Evolutionary conservation across 2,329 filamentous ascomycete species (phyloP).

Genomic region (Hymenoscyphus occultus): DNA sequence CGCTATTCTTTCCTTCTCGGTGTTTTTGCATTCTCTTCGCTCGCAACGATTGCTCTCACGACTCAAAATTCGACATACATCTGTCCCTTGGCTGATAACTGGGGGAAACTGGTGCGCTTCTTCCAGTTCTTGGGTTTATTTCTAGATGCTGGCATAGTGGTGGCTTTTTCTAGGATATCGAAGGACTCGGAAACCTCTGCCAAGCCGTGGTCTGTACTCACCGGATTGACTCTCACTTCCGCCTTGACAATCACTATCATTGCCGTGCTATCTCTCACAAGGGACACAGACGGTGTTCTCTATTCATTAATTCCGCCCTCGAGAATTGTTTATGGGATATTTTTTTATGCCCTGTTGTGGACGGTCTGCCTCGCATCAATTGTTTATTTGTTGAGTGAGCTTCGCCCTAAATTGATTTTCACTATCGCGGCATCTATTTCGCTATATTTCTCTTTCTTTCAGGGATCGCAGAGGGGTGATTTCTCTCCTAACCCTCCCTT

Average conservation of each 20-base stretch:
- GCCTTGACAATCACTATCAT: conserved; percentile 7
- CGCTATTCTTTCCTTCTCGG: conserved; percentile 9
- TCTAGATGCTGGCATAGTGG: conserved; percentile 16
- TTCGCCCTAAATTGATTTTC: conserved; percentile 13
- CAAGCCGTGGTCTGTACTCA: conserved; percentile 12
- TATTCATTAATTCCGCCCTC: conserved; percentile 13
- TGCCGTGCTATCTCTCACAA: conserved; percentile 8
- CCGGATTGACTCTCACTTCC: conserved; percentile 12
- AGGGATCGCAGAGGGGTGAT: background rate
- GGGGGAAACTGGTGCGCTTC: conserved; percentile 5
- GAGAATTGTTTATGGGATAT: conserved; percentile 4
- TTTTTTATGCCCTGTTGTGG: conserved; percentile 13
- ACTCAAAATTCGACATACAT: conserved; percentile 17
- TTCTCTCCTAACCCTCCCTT: conserved; percentile 5
- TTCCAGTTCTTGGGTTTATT: conserved; percentile 14
- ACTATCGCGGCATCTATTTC: conserved; percentile 9
- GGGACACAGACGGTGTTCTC: conserved; percentile 10
- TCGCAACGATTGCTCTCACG: conserved; percentile 8
- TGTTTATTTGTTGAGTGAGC: conserved; percentile 14
- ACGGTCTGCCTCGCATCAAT: conserved; percentile 13
- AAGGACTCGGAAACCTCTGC: conserved; percentile 9
- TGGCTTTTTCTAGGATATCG: conserved; percentile 11
- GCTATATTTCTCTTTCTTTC: conserved; percentile 14
- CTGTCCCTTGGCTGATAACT: conserved; percentile 12
- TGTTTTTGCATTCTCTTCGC: conserved; percentile 7